Base-by-base conservation (phyloP, 202 grass and related monocot species). In the Musa balbisiana region DNA sequence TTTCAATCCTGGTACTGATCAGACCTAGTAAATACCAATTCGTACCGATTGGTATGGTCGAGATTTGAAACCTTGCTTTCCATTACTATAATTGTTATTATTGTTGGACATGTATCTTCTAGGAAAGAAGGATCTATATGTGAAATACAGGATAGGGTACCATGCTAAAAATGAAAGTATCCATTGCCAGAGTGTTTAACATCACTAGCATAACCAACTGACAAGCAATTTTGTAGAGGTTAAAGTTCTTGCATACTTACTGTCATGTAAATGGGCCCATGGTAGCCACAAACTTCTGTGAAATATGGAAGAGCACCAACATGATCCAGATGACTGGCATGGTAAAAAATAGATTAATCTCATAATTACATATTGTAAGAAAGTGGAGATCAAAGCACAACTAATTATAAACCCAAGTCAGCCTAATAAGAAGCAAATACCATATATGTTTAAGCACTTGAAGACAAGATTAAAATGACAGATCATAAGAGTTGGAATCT, bases 221-320 rank as follows among this genome's bases (percentile, higher is more conserved):
- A 63, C 3, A 9, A 16, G 27, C 8, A 33, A 53, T 49, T 23
- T 33, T 22, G 72, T 10, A 69, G 73, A 20, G 8, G 9, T 2
- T 62, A 82, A 17, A 74, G 67, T 16, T n/a, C 68, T 59, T 51
- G 15, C 14, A 66, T 19, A 49, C 83, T 86, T 77, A 93, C 94
- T 26, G 88, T 93, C 93, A 97, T 97, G 88, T 87, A 97, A 77
- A 97, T 75, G 19, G 94, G 90, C 15, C 94, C 94, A 0, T 83
- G 75, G 71, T 97, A 97, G 0, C 94, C 88, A 58, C 94, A 93
- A 55, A 97, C 86, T 73, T 97, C 94, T 0, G 88, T 88, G 69
- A 97, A 93, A 72, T 93, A 97, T 0, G 93, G 94, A 53, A 97
- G 87, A 10, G 90, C 90, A 67, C 94, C 94, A 20, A 97, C 84